A percentile compares a stretch with the other conserved stretches of the same genome.
phyloP scores from a whole-genome alignment of 2,329 filamentous ascomycete genomes.

The Colletotrichum lini region DNA sequence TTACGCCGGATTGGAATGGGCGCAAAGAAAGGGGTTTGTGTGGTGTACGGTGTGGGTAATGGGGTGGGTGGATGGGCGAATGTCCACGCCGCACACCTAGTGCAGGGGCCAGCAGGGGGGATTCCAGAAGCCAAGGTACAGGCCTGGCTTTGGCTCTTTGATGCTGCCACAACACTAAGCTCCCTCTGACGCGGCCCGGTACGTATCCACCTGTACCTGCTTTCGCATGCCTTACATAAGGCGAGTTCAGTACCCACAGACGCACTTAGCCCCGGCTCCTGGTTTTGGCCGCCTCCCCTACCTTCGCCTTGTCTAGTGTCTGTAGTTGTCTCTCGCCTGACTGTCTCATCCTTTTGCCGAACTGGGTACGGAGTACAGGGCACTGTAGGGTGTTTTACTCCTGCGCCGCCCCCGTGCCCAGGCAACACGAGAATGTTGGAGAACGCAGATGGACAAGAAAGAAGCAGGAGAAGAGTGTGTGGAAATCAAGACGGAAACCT shows the following conservation, averaged over 20 bases:
- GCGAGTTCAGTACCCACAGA: neutral
- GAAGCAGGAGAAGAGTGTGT: neutral
- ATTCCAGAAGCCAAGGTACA: constrained; percentile 36
- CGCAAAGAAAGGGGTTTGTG: neutral
- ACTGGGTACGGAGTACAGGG: neutral
- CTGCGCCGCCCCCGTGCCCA: neutral
- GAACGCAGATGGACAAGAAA: neutral
- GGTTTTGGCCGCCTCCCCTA: neutral
- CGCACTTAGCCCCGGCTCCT: constrained; percentile 6
- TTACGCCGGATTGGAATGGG: neutral
- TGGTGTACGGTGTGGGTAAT: constrained; percentile 16
- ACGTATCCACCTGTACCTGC: constrained; percentile 39
- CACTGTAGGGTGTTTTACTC: neutral
- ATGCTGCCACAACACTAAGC: neutral
- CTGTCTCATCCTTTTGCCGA: constrained; percentile 14
- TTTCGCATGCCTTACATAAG: constrained; percentile 32
- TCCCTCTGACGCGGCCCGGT: constrained; percentile 22
- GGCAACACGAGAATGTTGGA: neutral
- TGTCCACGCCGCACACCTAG: constrained; percentile 14
- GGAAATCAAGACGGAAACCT: neutral
- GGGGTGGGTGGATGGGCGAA: constrained; percentile 12
- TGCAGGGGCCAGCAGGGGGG: constrained; percentile 37
- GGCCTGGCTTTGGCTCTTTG: neutral
- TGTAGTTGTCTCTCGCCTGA: neutral
- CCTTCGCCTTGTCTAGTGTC: neutral